phyloP scores from a whole-genome alignment of 352 stramenopile genomes.

The Phytophthora sp. region DNA sequence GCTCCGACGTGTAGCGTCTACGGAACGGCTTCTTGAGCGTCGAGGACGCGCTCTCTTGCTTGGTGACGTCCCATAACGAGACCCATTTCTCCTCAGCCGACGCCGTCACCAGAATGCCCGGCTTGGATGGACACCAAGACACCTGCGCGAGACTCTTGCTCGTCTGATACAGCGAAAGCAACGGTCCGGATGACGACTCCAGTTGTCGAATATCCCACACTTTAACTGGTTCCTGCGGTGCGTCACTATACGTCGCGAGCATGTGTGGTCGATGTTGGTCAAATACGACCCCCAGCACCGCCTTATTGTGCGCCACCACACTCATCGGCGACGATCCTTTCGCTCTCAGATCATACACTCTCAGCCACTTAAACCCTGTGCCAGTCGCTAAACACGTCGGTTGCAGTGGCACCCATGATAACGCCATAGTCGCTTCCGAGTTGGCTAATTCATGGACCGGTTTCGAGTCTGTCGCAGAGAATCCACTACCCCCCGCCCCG shows the following conservation, averaged over 20 bases:
- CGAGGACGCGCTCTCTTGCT: conserved; percentile 52
- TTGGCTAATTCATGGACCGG: conserved; percentile 84
- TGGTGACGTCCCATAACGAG: conserved; percentile 83
- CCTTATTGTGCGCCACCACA: conserved; percentile 87
- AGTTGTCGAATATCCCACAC: conserved; percentile 89
- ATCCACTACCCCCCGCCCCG: conserved; percentile 27
- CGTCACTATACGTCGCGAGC: conserved; percentile 85
- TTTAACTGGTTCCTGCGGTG: conserved; percentile 81
- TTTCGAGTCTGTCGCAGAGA: conserved; percentile 51
- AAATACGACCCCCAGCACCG: conserved; percentile 82
- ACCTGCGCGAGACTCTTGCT: conserved; percentile 82
- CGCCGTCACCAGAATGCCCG: conserved; percentile 79
- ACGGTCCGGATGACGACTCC: conserved; percentile 61
- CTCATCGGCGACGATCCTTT: conserved; percentile 72
- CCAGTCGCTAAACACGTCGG: conserved; percentile 80
- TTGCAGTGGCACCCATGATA: conserved; percentile 86
- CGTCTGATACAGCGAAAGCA: conserved; percentile 75
- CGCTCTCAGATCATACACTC: conserved; percentile 80
- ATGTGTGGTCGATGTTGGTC: conserved; percentile 83
- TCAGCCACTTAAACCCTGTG: conserved; percentile 89
- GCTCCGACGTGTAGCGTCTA: conserved; percentile 78
- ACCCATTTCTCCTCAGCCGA: conserved; percentile 84
- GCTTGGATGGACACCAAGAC: conserved; percentile 84
- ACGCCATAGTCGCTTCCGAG: conserved; percentile 80
- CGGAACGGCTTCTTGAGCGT: conserved; percentile 79